phyloP scores from a whole-genome alignment of 148 eudicot genomes.

The Rhododendron molle region DNA sequence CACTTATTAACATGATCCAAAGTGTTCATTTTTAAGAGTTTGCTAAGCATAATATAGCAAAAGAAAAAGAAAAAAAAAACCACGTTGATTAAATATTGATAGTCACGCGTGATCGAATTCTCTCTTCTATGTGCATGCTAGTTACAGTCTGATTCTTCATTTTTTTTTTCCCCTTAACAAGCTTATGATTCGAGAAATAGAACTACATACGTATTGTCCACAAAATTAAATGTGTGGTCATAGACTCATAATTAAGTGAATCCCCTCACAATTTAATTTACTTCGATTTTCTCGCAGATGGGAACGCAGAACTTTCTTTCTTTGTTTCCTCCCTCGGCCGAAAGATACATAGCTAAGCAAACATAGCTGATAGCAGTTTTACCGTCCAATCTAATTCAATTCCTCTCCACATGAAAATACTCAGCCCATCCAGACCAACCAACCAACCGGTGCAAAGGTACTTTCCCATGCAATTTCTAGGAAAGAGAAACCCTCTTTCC shows the following conservation, averaged over 20 bases:
- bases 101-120: too few relatives aligned
- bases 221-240: too few relatives aligned
- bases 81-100: too few relatives aligned
- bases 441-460: background rate
- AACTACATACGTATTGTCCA: too few relatives aligned
- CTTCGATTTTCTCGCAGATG: background rate
- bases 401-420: background rate
- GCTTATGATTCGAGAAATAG: background rate
- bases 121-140: too few relatives aligned
- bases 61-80: too few relatives aligned
- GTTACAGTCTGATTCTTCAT: background rate
- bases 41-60: too few relatives aligned
- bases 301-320: background rate
- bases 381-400: background rate
- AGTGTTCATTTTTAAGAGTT: too few relatives aligned
- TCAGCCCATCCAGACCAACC: background rate
- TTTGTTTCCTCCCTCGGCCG: background rate
- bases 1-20: too few relatives aligned
- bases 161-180: background rate
- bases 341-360: background rate
- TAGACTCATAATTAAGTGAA: background rate
- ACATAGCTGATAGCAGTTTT: background rate
- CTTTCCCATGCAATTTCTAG: conserved; percentile 32
- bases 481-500: conserved; percentile 9
- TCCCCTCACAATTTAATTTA: background rate